Conservation (phyloP, 108 stramenopile species). For the Pseudonitzschia multiseries region DNA sequence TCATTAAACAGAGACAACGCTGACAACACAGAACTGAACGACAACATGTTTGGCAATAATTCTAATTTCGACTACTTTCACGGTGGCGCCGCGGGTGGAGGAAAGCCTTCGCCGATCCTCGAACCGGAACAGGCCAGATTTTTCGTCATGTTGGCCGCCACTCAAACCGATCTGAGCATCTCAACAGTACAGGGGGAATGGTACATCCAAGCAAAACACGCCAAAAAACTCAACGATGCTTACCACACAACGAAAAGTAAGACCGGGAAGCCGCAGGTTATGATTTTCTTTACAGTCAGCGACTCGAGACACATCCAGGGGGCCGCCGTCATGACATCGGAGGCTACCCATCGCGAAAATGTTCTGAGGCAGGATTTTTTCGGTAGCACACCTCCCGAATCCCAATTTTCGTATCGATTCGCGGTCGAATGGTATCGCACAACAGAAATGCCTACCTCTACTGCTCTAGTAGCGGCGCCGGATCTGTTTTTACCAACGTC, state of each 20-base stretch:
- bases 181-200: slow-evolving; percentile 73
- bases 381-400: slow-evolving; percentile 25
- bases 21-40: slow-evolving; percentile 43
- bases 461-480: slow-evolving; percentile 76
- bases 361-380: slow-evolving; percentile 41
- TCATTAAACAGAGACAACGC: slow-evolving; percentile 25
- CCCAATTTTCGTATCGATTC: slow-evolving; percentile 58
- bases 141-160: slow-evolving; percentile 70
- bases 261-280: slow-evolving; percentile 61
- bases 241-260: slow-evolving; percentile 31
- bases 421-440: slow-evolving; percentile 85
- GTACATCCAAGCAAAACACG: slow-evolving; percentile 78
- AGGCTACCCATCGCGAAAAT: slow-evolving; percentile 46
- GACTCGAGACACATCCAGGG: slow-evolving; percentile 85
- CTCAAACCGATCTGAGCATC: slow-evolving; percentile 73
- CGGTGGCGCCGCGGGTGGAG: slow-evolving; percentile 78
- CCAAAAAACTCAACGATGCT: slow-evolving; percentile 62
- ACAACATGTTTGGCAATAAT: slow-evolving; percentile 80
- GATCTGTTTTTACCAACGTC: slow-evolving; percentile 75
- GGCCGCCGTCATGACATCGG: slow-evolving; percentile 72
- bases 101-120: slow-evolving; percentile 79
- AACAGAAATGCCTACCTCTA: slow-evolving; percentile 75
- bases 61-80: slow-evolving; percentile 81
- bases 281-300: slow-evolving; percentile 84
- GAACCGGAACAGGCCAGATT: slow-evolving; percentile 83